Evolutionary conservation across 2,329 filamentous ascomycete species (phyloP).

Genomic region (Chaetomium sp.): DNA sequence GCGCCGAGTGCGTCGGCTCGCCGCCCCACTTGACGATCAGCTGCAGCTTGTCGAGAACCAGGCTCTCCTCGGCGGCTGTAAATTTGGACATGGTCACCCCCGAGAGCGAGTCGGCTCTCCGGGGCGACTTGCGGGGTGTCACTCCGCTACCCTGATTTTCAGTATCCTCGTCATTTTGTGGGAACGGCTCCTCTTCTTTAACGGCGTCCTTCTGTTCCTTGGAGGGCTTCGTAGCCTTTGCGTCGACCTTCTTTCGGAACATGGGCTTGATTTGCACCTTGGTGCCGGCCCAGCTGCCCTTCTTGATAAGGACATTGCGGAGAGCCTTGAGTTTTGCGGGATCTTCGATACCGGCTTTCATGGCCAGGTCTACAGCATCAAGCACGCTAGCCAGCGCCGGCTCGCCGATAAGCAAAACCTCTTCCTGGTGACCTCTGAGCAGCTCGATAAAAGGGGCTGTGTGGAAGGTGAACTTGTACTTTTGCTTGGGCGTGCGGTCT

Average conservation of each 20-base stretch:
- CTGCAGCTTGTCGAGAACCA: constrained; percentile 93
- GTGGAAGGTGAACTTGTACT: constrained; percentile 99
- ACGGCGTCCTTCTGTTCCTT: constrained; percentile 37
- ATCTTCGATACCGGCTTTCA: constrained; percentile 80
- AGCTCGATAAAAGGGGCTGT: constrained; percentile 94
- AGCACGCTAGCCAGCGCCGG: constrained; percentile 86
- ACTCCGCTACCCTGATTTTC: constrained; percentile 31
- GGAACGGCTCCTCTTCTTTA: constrained; percentile 29
- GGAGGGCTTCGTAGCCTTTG: constrained; percentile 44
- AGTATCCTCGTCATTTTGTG: constrained; percentile 30
- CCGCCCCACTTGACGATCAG: constrained; percentile 99
- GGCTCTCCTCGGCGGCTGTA: constrained; percentile 87
- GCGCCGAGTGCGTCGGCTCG: constrained; percentile 93
- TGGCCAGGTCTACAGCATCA: constrained; percentile 79
- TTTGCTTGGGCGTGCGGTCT: constrained; percentile 96
- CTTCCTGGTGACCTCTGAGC: constrained; percentile 92
- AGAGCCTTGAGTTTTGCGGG: constrained; percentile 81
- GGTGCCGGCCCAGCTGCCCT: constrained; percentile 90
- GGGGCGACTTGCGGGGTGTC: constrained; percentile 51
- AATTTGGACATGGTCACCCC: constrained; percentile 92
- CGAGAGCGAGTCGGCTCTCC: constrained; percentile 80
- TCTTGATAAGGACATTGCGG: constrained; percentile 85
- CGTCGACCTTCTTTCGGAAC: constrained; percentile 84
- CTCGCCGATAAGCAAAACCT: constrained; percentile 91
- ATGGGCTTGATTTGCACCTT: constrained; percentile 99